phyloP scores from a whole-genome alignment of 495 filamentous ascomycete genomes.

The Aspergillus asperescens region DNA sequence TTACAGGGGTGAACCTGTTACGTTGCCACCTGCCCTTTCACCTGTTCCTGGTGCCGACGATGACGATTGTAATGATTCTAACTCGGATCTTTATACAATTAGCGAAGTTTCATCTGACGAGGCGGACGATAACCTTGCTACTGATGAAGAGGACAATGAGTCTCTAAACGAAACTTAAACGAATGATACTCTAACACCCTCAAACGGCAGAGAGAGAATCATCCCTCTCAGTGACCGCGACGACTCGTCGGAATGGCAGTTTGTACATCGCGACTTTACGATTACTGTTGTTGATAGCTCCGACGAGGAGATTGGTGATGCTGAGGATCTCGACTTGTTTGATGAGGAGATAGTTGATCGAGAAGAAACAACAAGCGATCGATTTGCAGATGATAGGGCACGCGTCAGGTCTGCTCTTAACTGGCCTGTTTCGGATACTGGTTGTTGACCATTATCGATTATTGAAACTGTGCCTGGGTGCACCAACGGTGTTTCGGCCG shows the following conservation, averaged over 20 bases:
- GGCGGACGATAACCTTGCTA: neutral
- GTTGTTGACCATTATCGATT: neutral
- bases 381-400: slow-evolving; percentile 8
- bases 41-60: neutral
- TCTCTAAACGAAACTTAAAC: neutral
- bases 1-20: neutral
- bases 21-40: neutral
- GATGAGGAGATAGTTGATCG: neutral
- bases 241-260: neutral
- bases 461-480: too few relatives aligned
- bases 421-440: neutral
- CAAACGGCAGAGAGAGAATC: too few relatives aligned
- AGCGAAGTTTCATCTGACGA: neutral
- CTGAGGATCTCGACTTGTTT: neutral
- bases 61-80: neutral
- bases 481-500: too few relatives aligned
- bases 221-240: neutral
- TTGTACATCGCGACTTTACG: neutral
- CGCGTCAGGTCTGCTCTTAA: neutral
- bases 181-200: too few relatives aligned
- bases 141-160: neutral
- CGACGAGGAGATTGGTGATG: neutral
- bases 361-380: neutral
- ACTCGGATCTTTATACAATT: neutral
- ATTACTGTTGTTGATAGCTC: neutral